phyloP scores from a whole-genome alignment of 495 filamentous ascomycete genomes.

The Saxophila tyrrhenica region DNA sequence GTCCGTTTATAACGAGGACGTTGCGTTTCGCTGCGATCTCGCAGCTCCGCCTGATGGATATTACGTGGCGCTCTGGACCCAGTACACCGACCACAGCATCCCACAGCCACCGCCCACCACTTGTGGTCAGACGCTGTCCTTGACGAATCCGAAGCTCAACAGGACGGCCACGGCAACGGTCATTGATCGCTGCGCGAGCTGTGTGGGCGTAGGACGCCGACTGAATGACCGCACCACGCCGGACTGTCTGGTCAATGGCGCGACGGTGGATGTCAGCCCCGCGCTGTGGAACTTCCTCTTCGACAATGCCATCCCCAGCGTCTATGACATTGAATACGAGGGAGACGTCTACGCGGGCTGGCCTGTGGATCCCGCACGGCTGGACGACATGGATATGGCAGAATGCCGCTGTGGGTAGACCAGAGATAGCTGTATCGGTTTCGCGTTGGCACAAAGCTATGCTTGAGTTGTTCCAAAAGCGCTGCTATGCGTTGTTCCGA shows the following conservation, averaged over 20 bases:
- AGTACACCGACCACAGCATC: background rate
- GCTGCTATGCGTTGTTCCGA: too few species aligned
- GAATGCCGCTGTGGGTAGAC: too few species aligned
- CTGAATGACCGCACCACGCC: background rate
- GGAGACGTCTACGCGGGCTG: too few species aligned
- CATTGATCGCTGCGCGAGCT: background rate
- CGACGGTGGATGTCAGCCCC: background rate
- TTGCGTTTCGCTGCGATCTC: background rate
- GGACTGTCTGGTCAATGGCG: background rate
- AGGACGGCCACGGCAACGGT: background rate
- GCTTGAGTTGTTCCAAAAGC: too few species aligned
- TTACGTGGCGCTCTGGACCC: background rate
- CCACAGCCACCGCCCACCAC: background rate
- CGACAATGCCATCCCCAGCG: background rate
- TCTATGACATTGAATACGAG: background rate
- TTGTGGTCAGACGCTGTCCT: background rate
- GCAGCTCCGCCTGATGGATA: background rate
- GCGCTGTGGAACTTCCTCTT: background rate
- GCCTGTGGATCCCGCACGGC: too few species aligned
- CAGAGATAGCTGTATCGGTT: too few species aligned
- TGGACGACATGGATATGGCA: too few species aligned
- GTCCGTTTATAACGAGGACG: background rate
- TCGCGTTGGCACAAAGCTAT: too few species aligned
- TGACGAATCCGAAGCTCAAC: background rate
- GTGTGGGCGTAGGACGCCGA: background rate